Evolutionary conservation across 2,329 filamentous ascomycete genomes (phyloP), one percentile per base, ranked within the genome.

Genomic region (Chrysosporium keratinophilum): DNA sequence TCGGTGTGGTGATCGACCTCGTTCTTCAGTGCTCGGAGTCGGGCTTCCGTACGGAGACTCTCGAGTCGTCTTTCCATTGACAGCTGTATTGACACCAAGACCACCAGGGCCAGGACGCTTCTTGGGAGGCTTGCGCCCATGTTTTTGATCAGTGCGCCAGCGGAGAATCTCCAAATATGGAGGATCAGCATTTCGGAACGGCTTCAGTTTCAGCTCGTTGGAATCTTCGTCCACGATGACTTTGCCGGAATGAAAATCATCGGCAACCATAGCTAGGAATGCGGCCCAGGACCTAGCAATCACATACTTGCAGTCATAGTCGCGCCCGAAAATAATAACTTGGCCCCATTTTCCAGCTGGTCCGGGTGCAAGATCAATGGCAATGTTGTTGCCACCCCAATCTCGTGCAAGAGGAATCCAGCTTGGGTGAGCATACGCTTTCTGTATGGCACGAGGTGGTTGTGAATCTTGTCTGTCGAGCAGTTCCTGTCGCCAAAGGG

Each of bases 231-330:
- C 90, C 51, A 98, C 86, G 63, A 82, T 87, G 76, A 88, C 90
- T 70, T 95, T 94, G 59, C 88, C 87, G 61, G 87, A 93, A 72
- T 80, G 82, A 63, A 98, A 75, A 65, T 98, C 93, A 65, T 98
- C 93, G 31, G 93, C 89, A 5, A 96, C 80, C 33, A 83, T 80
- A 49, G 89, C 89, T 17, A 98, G 73, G 66, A 98, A 90, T 9
- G 85, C 80, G 14, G 83, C 81, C 93, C 93, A 98, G 0, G 91
- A 97, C 57, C 87, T 83, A 31, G 93, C 87, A 54, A 98, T 80
- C 5, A 98, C 93, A 66, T 95, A 98, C 74, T 98, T 98, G 71
- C 88, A 95, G 67, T 98, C 93, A 71, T 95, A 98, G 73, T 98
- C 93, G 57, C 93, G 88, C 49, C 93, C 93, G 68, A 95, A 96